phyloP scores from a whole-genome alignment of 495 filamentous ascomycete species.

The Penicillium antarcticum region DNA sequence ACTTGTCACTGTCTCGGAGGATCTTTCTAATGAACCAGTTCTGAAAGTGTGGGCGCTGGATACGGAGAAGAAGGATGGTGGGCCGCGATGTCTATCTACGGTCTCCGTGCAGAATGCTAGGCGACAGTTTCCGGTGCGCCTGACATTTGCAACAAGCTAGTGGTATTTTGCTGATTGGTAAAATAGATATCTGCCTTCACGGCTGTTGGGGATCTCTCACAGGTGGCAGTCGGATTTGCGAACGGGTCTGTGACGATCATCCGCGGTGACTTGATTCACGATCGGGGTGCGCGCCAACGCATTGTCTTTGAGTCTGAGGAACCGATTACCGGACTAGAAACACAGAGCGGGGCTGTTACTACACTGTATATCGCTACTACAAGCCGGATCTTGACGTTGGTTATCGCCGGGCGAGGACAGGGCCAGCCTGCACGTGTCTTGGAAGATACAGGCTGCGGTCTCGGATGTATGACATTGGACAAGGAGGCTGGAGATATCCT shows the following conservation, averaged over 20 bases:
- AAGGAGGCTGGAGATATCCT: constrained; percentile 76
- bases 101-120: constrained; percentile 85
- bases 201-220: constrained; percentile 78
- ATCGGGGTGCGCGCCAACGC: constrained; percentile 91
- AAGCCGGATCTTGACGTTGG: constrained; percentile 77
- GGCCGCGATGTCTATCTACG: constrained; percentile 80
- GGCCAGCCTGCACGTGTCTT: constrained; percentile 84
- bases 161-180: neutral
- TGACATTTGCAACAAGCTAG: neutral
- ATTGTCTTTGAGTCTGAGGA: constrained; percentile 97
- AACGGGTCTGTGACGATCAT: constrained; percentile 94
- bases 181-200: constrained; percentile 83
- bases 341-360: constrained; percentile 51
- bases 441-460: constrained; percentile 82
- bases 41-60: constrained; percentile 97
- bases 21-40: constrained; percentile 78
- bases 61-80: constrained; percentile 89
- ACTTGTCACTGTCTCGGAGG: constrained; percentile 84
- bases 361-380: constrained; percentile 92
- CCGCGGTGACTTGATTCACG: constrained; percentile 90
- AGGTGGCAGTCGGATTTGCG: constrained; percentile 91
- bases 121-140: constrained; percentile 79
- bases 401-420: constrained; percentile 81
- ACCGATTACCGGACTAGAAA: constrained; percentile 84
- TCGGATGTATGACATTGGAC: constrained; percentile 91